Evolutionary conservation across 169 alveolate genomes (phyloP).

Genomic region (Eimeria sp.): DNA sequence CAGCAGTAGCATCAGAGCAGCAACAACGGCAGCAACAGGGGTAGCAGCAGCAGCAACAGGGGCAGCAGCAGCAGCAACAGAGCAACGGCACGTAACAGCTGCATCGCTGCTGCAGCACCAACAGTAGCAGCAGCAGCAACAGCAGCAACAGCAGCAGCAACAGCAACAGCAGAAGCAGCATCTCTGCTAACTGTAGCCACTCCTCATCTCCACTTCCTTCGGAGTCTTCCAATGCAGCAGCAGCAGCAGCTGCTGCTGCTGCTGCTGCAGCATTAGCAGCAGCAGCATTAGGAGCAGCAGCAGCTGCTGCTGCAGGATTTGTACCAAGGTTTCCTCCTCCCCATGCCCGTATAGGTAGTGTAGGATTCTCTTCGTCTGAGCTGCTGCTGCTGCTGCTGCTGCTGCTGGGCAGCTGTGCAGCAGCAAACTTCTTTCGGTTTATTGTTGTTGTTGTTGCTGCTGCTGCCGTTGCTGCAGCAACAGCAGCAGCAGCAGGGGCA

Average conservation of each 20-base stretch:
- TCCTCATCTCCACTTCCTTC: constrained; percentile 55
- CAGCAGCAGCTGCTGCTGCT: background rate
- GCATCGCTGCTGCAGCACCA: constrained; percentile 7
- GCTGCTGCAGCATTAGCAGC: background rate
- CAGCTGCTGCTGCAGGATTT: too few species aligned
- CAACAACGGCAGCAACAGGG: background rate
- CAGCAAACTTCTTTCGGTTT: background rate
- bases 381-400: constrained; percentile 52
- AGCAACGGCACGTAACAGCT: too few species aligned
- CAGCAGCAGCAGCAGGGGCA: background rate
- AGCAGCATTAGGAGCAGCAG: background rate
- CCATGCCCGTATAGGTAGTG: background rate
- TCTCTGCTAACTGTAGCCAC: constrained; percentile 26
- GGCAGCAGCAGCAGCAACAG: constrained; percentile 33
- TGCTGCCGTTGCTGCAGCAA: constrained; percentile 9
- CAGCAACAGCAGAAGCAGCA: constrained; percentile 6
- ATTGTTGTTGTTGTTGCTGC: constrained; percentile 10
- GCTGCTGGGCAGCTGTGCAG: background rate
- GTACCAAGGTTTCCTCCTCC: too few species aligned
- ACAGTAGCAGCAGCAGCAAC: background rate
- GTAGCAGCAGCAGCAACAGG: constrained; percentile 10
- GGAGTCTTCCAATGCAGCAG: too few species aligned
- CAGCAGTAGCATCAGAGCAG: constrained; percentile 27
- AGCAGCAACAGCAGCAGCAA: constrained; percentile 26
- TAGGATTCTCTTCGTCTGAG: background rate